Evolutionary conservation across 306 rosid genomes (phyloP).

Genomic region (Carpinus fangiana): DNA sequence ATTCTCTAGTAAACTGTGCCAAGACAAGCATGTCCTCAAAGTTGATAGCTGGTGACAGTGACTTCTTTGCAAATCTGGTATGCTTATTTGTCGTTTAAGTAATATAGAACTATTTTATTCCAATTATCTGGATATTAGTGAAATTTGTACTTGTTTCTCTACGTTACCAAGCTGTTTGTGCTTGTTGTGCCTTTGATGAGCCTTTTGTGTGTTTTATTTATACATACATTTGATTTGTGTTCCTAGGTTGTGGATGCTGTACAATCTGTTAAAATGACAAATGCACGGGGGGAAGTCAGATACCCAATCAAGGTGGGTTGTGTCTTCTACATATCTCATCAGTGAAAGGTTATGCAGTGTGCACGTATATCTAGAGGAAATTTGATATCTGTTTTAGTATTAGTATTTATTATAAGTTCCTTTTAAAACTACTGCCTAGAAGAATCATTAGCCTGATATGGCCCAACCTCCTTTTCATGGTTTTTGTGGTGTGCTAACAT

Average conservation of each 20-base stretch:
- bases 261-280: constrained; percentile 89
- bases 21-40: constrained; percentile 99
- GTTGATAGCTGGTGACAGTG: constrained; percentile 90
- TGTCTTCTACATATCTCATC: constrained; percentile 5
- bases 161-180: not conserved
- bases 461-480: not conserved
- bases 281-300: constrained; percentile 83
- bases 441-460: not conserved
- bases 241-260: constrained; percentile 93
- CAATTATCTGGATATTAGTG: not conserved
- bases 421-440: not conserved
- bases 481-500: not conserved
- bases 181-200: not conserved
- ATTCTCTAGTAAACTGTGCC: constrained; percentile 82
- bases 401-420: not conserved
- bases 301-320: constrained; percentile 89
- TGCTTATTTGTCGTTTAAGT: constrained; percentile 12
- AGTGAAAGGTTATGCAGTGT: constrained; percentile 9
- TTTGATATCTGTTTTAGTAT: too few species aligned
- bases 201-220: constrained; percentile 7
- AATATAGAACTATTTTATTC: not conserved
- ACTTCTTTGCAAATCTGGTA: constrained; percentile 93
- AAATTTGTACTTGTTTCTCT: not conserved
- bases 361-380: not conserved
- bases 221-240: constrained; percentile 3